Base-by-base conservation (phyloP, 345 rosid genomes). In the Laguncularia racemosa region DNA sequence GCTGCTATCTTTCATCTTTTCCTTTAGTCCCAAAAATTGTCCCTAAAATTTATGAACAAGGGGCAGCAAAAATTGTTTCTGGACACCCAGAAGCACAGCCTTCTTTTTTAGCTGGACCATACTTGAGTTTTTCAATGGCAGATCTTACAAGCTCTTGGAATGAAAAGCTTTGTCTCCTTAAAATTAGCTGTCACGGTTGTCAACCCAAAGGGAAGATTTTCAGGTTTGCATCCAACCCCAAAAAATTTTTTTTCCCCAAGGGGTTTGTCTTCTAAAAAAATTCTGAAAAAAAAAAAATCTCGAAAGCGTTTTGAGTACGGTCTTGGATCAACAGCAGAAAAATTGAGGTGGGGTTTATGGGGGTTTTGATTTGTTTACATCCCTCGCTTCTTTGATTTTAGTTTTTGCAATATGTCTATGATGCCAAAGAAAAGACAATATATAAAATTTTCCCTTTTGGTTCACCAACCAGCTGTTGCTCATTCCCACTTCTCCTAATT, bases 261-360 rank as follows among this genome's bases (percentile, higher is more conserved):
- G n/a, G n/a, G n/a, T n/a, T n/a, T 64, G 71, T 87, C 97, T 58
- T 93, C 95, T 64, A 80, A 83, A 61, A 93, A 89, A 54, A 80
- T 76, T 85, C 73, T 82, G 71, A n/a, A n/a, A n/a, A 80, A 79
- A 52, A 93, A 79, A 64, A 90, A 93, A 74, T 93, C 97, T 9
- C 95, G 79, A 64, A 93, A 93, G 40, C 99, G 95, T 70, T 64
- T 83, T 0, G 97, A 84, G 70, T 93, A 90, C 49, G 87, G 96
- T 75, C 77, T 93, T 17, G 99, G 99, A 80, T 90, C 96, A 58
- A 93, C 99, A 0, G 99, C 99, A 5, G 99, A n/a, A n/a, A 93
- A 61, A 93, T 93, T 3, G 99, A 93, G 43, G 97, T 90, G 0
- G 99, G 84, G 71, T n/a, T 90, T 96, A 56, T 85, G 82, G 20